Evolutionary conservation across 2,329 filamentous ascomycete genomes (phyloP), one percentile per base, ranked within the genome.

Genomic region (Leptographium wingfieldii): DNA sequence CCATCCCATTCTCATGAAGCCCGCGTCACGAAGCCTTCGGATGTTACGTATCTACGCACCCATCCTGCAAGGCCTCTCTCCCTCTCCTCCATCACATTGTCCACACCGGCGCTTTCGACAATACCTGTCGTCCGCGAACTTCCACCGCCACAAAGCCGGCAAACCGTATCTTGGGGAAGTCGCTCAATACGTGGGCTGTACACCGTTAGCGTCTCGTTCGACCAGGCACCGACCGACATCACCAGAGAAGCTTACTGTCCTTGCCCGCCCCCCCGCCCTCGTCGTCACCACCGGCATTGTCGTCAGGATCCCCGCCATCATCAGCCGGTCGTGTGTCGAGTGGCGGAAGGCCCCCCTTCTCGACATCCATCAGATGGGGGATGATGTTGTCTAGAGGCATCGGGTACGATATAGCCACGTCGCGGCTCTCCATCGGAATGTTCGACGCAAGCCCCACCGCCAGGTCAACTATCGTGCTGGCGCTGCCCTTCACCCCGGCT

Each of bases 391-490:
- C 82, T 52, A 89, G 88, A 0, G 94, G 92, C 60, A 86, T 75
- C 58, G 92, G 91, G 69, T 96, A 96, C 63, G 87, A 84, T 62
- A 99, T 87, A 52, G 84, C 85, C 19, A 99, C 89, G 68, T 97
- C 94, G 64, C 94, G 84, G 66, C 90, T 94, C 73, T 99, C 94
- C 48, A 95, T 75, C 0, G 94, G 92, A 54, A 97, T 75, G 70
- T 96, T 95, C 61, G 86, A 82, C 0, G 89, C 84, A 64, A 99
- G 91, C 62, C 86, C 87, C 35, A 97, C 82, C 0, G 92, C 90
- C 57, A 97, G 80, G 73, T 96, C 92, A 59, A 96, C 81, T 70
- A 99, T 97, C 85, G 94, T 95, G 59, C 86, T 85, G 2, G 92
- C 88, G 63, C 90, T 91, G 57, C 90, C 91, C 65, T 92, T 86